Evolutionary conservation across 805 yeast species (phyloP).

Genomic region (Yamadazyma scolyti): DNA sequence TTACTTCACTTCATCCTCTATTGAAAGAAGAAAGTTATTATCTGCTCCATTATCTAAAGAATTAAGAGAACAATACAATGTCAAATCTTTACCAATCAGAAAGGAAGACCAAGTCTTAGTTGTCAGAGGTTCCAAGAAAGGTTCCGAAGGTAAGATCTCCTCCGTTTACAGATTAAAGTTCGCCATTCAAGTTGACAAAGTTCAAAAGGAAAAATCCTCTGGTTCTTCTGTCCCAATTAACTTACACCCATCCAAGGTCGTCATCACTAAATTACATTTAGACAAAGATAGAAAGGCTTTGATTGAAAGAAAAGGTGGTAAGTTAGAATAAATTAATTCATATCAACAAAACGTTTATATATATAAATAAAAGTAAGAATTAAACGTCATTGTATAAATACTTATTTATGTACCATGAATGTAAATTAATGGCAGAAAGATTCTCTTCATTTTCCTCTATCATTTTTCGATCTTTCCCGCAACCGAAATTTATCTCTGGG

Average conservation of each 20-base stretch:
- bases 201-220: slow-evolving; percentile 95
- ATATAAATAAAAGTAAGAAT: slow-evolving; percentile 19
- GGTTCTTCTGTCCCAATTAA: slow-evolving; percentile 97
- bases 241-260: slow-evolving; percentile 98
- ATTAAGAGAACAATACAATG: slow-evolving; percentile 94
- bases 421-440: slow-evolving; percentile 6
- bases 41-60: slow-evolving; percentile 99
- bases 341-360: slow-evolving; percentile 11
- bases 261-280: slow-evolving; percentile 96
- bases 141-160: slow-evolving; percentile 97
- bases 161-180: slow-evolving; percentile 99
- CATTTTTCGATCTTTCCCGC: background rate
- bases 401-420: slow-evolving; percentile 7
- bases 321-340: slow-evolving; percentile 62
- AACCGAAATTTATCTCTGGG: slow-evolving; percentile 3
- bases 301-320: slow-evolving; percentile 97
- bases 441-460: background rate
- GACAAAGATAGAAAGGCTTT: slow-evolving; percentile 99
- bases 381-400: slow-evolving; percentile 7
- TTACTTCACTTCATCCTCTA: slow-evolving; percentile 97
- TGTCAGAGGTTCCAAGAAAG: slow-evolving; percentile 99
- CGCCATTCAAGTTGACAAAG: slow-evolving; percentile 94
- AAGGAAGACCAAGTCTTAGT: slow-evolving; percentile 93
- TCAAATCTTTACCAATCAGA: slow-evolving; percentile 96
- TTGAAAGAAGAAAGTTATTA: slow-evolving; percentile 89